Evolutionary conservation across 2,329 filamentous ascomycete genomes (phyloP), one percentile per base, ranked within the genome.

Genomic region (Diaporthe sp.): DNA sequence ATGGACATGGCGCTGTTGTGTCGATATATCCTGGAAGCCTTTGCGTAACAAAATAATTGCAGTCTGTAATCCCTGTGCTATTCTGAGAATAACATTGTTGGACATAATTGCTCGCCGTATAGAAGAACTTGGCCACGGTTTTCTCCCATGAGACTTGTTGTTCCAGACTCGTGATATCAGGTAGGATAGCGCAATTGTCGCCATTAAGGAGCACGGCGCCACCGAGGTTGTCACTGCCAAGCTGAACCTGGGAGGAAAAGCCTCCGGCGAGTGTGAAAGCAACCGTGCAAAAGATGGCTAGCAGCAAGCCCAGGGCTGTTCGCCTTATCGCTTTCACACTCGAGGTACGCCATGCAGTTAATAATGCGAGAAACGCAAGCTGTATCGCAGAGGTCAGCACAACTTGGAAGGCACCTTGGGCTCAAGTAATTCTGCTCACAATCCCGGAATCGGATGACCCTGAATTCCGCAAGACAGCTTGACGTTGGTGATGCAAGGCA

Each of bases 401-500:
- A 10, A 25, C 2, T 25, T 25, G 4, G 22, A 3, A 50, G 9
- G 13, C 10, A 25, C 6, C 10, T 25, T 25, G 10, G n/a, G 4
- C 3, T 50, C 4, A 50, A 8, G 6, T 13, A 13, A 25, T 50
- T 25, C 9, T 3, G 8, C 51, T 30, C 25, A 71, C 69, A 4
- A 51, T 15, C 1, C 53, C 70, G 6, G 51, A 30, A 35, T 63
- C 56, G 4, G 70, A 59, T 22, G 56, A 32, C 13, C 44, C 59
- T 12, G 47, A 55, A 15, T 72, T 72, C 12, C 70, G 47, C 17
- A 72, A 8, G 7, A 72, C 9, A n/a, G 75, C 75, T 58, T 81
- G 79, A 1, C 77, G 76, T 47, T 80, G 80, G 37, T 82, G 80
- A 50, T 81, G 75, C 1, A 82, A 27, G 10, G 71, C 77, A 53